These are phyloP conservation scores for Pleochaeta shiraiana DNA, from an alignment of 2,329 filamentous ascomycete genomes.

Conservation along the genomic window DNA sequence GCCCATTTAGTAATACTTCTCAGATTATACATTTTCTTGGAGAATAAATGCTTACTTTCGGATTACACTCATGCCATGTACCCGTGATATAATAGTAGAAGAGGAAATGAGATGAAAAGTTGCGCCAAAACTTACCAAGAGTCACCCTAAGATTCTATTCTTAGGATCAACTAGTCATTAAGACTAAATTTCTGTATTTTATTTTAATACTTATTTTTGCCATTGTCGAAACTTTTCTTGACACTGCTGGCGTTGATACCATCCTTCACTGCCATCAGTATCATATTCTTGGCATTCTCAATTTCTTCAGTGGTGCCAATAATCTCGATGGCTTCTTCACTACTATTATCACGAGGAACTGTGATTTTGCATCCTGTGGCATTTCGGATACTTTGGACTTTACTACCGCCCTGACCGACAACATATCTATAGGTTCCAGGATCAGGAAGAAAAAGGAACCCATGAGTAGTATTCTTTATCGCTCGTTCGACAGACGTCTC, in stretches of 20 bases:
- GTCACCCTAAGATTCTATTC: no score
- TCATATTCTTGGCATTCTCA: constrained; percentile 72
- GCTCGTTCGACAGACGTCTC: constrained; percentile 51
- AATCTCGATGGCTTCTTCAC: constrained; percentile 74
- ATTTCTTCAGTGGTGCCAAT: constrained; percentile 58
- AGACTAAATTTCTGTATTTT: no score
- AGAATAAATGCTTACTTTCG: no score
- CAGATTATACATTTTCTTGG: no score
- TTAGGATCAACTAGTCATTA: no score
- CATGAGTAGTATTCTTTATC: constrained; percentile 46
- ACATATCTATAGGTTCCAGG: constrained; percentile 76
- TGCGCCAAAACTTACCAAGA: no score
- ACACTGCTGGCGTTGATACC: constrained; percentile 20
- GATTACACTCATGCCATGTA: no score
- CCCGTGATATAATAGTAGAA: no score
- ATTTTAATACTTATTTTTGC: no score
- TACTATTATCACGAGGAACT: constrained; percentile 60
- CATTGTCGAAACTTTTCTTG: no score
- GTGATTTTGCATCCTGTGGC: constrained; percentile 88
- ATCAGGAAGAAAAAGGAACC: constrained; percentile 73
- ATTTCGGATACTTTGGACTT: constrained; percentile 83
- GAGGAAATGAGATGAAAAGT: no score
- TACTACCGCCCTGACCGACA: constrained; percentile 70
- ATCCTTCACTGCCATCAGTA: constrained; percentile 59
- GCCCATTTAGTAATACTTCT: no score